A percentile compares a stretch with the other conserved stretches of the same genome.
These are phyloP conservation scores for Isatis lusitanica DNA, from an alignment of 441 rosid species.

Conservation along the genomic window DNA sequence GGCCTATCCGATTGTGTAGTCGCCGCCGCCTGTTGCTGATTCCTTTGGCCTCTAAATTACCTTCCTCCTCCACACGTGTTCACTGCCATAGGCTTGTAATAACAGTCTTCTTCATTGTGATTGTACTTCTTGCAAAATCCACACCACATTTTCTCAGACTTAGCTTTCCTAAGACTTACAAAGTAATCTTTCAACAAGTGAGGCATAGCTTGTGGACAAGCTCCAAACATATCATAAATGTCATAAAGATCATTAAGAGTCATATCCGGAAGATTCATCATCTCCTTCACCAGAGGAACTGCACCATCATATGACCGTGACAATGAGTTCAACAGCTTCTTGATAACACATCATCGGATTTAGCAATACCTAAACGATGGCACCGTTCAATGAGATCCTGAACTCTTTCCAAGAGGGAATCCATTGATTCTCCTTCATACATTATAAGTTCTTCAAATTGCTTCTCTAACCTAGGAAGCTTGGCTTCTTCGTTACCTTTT, in stretches of 20 bases:
- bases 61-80: no score
- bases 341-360: slow-evolving; percentile 5
- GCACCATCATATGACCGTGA: background rate
- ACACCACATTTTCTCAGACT: background rate
- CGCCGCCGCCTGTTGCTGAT: no score
- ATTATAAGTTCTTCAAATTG: slow-evolving; percentile 6
- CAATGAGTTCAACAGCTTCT: slow-evolving; percentile 8
- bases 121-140: background rate
- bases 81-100: background rate
- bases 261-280: background rate
- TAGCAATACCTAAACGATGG: background rate
- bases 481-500: slow-evolving; percentile 13
- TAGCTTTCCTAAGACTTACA: background rate
- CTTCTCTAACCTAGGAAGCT: background rate
- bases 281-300: background rate
- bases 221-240: background rate
- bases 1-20: background rate
- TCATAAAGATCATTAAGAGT: background rate
- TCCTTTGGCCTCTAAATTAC: background rate
- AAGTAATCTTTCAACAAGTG: no score
- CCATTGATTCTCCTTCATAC: background rate
- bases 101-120: background rate
- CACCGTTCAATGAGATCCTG: background rate
- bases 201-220: background rate
- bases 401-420: background rate